phyloP scores from a whole-genome alignment of 345 rosid species.

The Linum tenue region DNA sequence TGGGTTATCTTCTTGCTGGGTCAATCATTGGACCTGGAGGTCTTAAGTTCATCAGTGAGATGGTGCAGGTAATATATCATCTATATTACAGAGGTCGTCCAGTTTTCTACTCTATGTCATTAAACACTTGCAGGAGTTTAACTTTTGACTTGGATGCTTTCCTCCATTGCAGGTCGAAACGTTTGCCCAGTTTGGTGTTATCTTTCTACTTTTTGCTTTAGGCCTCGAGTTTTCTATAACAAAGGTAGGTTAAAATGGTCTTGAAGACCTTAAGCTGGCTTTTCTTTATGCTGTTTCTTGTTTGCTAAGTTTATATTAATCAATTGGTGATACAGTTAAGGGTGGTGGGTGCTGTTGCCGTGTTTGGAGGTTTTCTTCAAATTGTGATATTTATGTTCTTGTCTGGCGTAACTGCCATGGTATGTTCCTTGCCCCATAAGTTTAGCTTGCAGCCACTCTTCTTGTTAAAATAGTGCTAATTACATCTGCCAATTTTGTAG shows the following conservation, averaged over 20 bases:
- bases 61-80: conserved; percentile 77
- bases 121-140: background rate
- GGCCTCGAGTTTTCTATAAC: conserved; percentile 97
- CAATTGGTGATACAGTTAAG: conserved; percentile 52
- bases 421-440: conserved; percentile 23
- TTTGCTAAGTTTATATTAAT: conserved; percentile 17
- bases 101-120: background rate
- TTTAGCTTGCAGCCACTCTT: conserved; percentile 11
- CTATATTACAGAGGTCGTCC: background rate
- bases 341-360: conserved; percentile 94
- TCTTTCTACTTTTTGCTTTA: conserved; percentile 96
- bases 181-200: conserved; percentile 95
- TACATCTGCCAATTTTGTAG: conserved; percentile 36
- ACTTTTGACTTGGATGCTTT: background rate
- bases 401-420: conserved; percentile 69
- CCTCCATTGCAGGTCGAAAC: conserved; percentile 65
- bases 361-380: conserved; percentile 90
- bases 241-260: conserved; percentile 41
- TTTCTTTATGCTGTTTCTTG: background rate
- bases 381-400: conserved; percentile 67
- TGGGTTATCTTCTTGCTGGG: conserved; percentile 97
- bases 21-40: conserved; percentile 98
- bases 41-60: conserved; percentile 86
- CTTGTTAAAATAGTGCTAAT: conserved; percentile 14
- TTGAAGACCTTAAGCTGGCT: background rate